Evolutionary conservation across 2,329 filamentous ascomycete genomes (phyloP).

Genomic region (Clarireedia paspali): DNA sequence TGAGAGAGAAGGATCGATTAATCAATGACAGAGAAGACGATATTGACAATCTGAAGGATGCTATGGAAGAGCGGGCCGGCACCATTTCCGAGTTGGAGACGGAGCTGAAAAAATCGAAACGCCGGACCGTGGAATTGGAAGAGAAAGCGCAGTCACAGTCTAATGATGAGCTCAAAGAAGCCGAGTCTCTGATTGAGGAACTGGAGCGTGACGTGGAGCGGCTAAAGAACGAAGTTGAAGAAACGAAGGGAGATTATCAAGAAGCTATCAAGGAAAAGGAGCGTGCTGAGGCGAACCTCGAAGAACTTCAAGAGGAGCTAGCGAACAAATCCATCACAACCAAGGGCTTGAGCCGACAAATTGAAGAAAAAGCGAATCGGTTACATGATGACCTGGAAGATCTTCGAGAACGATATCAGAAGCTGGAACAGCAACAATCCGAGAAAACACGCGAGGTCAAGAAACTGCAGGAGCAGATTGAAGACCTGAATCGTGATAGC

Average conservation of each 20-base stretch:
- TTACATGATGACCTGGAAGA: constrained; percentile 59
- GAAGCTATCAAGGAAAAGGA: constrained; percentile 47
- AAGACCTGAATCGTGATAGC: constrained; percentile 25
- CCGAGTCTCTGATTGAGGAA: constrained; percentile 42
- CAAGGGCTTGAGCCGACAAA: constrained; percentile 65
- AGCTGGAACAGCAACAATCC: constrained; percentile 36
- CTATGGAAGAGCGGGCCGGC: constrained; percentile 43
- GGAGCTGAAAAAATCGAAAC: constrained; percentile 48
- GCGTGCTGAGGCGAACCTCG: constrained; percentile 50
- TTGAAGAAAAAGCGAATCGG: constrained; percentile 61
- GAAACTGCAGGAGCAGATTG: constrained; percentile 36
- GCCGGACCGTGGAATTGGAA: constrained; percentile 47
- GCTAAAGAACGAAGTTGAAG: constrained; percentile 46
- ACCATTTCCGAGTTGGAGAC: constrained; percentile 49
- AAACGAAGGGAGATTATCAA: constrained; percentile 46
- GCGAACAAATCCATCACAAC: constrained; percentile 71
- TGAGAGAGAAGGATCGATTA: constrained; percentile 67
- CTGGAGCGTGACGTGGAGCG: constrained; percentile 47
- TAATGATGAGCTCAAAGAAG: constrained; percentile 35
- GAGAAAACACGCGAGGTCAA: constrained; percentile 35
- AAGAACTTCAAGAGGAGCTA: constrained; percentile 68
- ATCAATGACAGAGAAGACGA: constrained; percentile 71
- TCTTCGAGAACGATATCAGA: constrained; percentile 37
- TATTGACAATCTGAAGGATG: constrained; percentile 56
- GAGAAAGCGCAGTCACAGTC: constrained; percentile 44